Base-by-base conservation (phyloP, 1,139 yeast genomes). In the Lodderomyces parapsilosis region DNA sequence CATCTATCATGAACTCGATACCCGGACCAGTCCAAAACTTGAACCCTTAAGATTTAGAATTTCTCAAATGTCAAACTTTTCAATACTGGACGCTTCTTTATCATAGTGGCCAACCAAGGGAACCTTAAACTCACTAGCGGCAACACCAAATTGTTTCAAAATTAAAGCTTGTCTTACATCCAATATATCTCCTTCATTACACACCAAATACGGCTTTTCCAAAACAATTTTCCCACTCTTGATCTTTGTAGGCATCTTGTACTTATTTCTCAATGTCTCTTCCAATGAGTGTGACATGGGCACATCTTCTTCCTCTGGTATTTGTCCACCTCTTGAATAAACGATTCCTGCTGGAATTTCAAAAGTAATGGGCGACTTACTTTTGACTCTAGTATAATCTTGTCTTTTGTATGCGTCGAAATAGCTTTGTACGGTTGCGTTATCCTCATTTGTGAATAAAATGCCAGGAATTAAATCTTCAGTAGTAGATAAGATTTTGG, bases 201-300 rank as follows among this genome's bases (percentile, higher is more conserved):
- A 90, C 35, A 94, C 96, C 41, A 76, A 76, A 64, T 80, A 89
- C 41, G 94, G 95, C 51, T 82, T 81, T 30, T 79, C 81, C 43
- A 93, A 68, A 43, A 80, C 74, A 50, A 93, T 85, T 64, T 91
- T 91, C 62, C 99, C 99, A 39, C 83, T 76, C 63, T 86, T 87
- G 55, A 93, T 86, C 59, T 81, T 85, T 7, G 98, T 91, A 51
- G 99, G 98, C 57, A 94, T 82, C 60, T 93, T 93, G 55, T 82
- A 82, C 60, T 86, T 86, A 63, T 82, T 86, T 73, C 99, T 83
- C 57, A 93, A 68, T 36, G 96, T 88, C 55, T 90, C 89, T 68
- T 93, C 99, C 67, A 94, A 75, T 5, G 98, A 89, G 62, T 93
- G 99, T 10, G 95, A 85, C 88, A 93, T 82, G 55, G 97, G 96